Evolutionary conservation across 2,329 filamentous ascomycete species (phyloP), one percentile per base, ranked within the genome.

Genomic region (Xylariomycetidae sp.): DNA sequence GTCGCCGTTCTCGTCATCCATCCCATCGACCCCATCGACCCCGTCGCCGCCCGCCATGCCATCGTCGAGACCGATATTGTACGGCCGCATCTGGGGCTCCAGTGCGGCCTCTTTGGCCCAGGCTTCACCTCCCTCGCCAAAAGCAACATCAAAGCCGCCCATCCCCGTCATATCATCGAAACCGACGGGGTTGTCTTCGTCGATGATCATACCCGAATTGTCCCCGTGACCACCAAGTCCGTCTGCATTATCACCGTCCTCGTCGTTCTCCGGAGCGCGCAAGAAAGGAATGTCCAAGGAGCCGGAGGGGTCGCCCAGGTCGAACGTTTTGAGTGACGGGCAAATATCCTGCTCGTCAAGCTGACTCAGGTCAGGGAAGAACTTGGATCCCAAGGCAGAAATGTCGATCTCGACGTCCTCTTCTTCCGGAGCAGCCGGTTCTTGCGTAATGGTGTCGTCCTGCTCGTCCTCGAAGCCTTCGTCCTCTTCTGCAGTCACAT

Each of bases 71-170:
- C 72, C 74, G 18, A 73, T 71, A 48, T 79, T 75, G 48, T 87
- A 86, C 16, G 90, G 78, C 31, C 86, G 83, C 65, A 88, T 83
- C 63, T 93, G 87, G 25, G 85, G 86, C 49, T 90, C 85, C 14
- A 90, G 65, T 9, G 85, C 89, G 25, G 89, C 88, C 57, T 95
- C 87, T 47, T 81, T 79, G 5, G 90, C 92, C 90, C 92, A 98
- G 1, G 83, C 86, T 58, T 98, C 92, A 43, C 92, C 92, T 39
- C 92, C 92, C 57, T 96, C 89, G 17, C 92, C 92, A 54, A 98
- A 98, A 10, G 85, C 85, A 35, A 87, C 76, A 42, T 86, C 82
- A 33, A 86, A 86, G 29, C 74, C 81, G 26, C 79, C 85, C 23
- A 89, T 57, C 65, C 23, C 72, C 74, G 45, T 89, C 87, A 46